These are phyloP conservation scores for Heimioporus sp. DNA, from an alignment of 768 basidiomycete genomes.

Conservation along the genomic window DNA sequence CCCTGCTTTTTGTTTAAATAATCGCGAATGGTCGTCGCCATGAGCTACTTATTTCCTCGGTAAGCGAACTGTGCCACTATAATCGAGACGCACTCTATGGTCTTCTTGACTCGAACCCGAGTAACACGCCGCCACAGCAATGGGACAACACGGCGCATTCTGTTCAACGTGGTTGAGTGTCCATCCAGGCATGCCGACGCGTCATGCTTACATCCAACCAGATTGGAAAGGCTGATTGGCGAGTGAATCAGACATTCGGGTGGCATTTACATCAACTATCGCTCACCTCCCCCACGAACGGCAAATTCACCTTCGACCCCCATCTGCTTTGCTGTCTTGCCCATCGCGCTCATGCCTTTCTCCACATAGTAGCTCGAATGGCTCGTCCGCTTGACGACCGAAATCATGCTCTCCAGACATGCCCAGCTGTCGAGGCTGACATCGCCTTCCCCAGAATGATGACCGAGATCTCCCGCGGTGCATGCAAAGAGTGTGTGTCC, in stretches of 20 bases:
- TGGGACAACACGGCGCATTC: conserved; percentile 84
- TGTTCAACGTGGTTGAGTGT: conserved; percentile 26
- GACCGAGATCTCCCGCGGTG: conserved; percentile 79
- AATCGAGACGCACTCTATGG: conserved; percentile 54
- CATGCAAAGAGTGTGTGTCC: conserved; percentile 81
- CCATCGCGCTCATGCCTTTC: conserved; percentile 83
- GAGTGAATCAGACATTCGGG: conserved; percentile 1
- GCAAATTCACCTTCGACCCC: conserved; percentile 64
- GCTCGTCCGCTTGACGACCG: conserved; percentile 74
- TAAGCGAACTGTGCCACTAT: not conserved
- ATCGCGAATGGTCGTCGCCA: conserved; percentile 63
- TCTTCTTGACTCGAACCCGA: conserved; percentile 82
- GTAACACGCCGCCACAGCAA: conserved; percentile 74
- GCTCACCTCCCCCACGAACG: conserved; percentile 76
- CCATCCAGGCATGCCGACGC: not conserved
- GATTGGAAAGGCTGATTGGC: conserved; percentile 70
- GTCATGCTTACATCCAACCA: conserved; percentile 65
- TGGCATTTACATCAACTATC: not conserved
- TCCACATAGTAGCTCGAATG: conserved; percentile 87
- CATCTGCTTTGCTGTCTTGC: conserved; percentile 70
- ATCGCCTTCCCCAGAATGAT: conserved; percentile 62
- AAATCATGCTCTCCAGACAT: conserved; percentile 75
- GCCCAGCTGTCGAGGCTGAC: conserved; percentile 82
- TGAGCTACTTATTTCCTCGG: conserved; percentile 42
- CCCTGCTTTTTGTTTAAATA: conserved; percentile 59